Conservation (phyloP, 73 alveolate species). For the Paramecium octaurelia region DNA sequence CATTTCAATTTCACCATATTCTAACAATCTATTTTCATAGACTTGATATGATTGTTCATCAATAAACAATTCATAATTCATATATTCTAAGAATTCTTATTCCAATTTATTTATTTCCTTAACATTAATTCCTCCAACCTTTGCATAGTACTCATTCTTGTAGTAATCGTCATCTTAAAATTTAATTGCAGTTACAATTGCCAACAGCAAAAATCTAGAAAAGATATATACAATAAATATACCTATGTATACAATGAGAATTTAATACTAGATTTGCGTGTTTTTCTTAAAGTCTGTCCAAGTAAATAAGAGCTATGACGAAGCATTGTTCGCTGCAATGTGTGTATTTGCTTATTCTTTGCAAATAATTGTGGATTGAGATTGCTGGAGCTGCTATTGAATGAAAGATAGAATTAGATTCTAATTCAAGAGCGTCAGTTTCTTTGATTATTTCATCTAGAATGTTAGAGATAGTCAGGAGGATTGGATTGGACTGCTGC, state of each 20-base stretch:
- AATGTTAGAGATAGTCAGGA: conserved; percentile 13
- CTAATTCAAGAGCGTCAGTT: neutral
- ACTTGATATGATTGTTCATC: conserved; percentile 62
- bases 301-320: conserved; percentile 68
- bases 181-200: conserved; percentile 78
- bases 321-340: conserved; percentile 68
- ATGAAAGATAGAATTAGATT: conserved; percentile 28
- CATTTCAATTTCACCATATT: conserved; percentile 27
- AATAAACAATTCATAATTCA: conserved; percentile 73
- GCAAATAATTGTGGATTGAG: conserved; percentile 64
- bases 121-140: conserved; percentile 76
- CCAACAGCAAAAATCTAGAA: conserved; percentile 75
- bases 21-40: conserved; percentile 57
- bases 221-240: conserved; percentile 14
- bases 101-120: conserved; percentile 74
- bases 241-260: conserved; percentile 66
- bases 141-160: conserved; percentile 74
- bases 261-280: conserved; percentile 55
- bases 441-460: conserved; percentile 37
- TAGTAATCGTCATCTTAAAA: conserved; percentile 74
- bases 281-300: conserved; percentile 71
- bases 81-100: conserved; percentile 68
- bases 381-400: conserved; percentile 66
- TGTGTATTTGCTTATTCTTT: conserved; percentile 69
- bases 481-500: neutral